Base-by-base conservation (phyloP, 148 eudicot species). In the Rhododendron williamsianum region DNA sequence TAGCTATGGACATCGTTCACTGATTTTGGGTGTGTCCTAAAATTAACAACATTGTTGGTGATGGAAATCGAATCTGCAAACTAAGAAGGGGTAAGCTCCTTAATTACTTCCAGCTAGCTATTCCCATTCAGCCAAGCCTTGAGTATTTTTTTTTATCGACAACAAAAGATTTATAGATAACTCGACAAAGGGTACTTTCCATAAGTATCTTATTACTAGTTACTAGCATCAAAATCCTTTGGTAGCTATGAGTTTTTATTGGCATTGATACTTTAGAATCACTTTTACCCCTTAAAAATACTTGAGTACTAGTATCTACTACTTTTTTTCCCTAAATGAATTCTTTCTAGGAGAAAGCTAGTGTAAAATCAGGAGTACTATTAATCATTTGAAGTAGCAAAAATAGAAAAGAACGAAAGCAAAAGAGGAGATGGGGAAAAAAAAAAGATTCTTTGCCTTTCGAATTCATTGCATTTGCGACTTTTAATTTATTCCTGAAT, bases 221-320 rank as follows among this genome's bases (percentile, higher is more conserved):
- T 67, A 25, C 15, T 67, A 25, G 73, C 73, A 67, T 67, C 73
- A 25, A 27, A 67, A 67, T 25, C 35, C 72, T 67, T 67, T 25
- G 35, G 73, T 67, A n/a, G 73, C 33, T 25, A 27, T 67, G 35
- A 67, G 1, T 67, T 67, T n/a, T 4, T 19, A 18, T 30, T 23
- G 43, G 82, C 38, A 46, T 78, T 85, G 81, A 78, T 78, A 38
- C 86, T 41, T 78, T 18, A 82, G 86, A 85, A 85, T 85, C 36
- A 15, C 30, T 58, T 43, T 60, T 27, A 33, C 48, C 35, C 82
- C 63, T 74, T 56, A 78, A 43, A 45, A 9, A n/a, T 12, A 43
- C 43, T 9, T 52, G 43, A 4, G 36, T 67, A 67, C 16, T 27
- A 71, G 73, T 71, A 30, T 71, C 16, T 9, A 25, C 27, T 63